Percentiles rank a stretch among this genome's conserved stretches.
Conservation (phyloP, 306 rosid species). For the Glycine latifolia region DNA sequence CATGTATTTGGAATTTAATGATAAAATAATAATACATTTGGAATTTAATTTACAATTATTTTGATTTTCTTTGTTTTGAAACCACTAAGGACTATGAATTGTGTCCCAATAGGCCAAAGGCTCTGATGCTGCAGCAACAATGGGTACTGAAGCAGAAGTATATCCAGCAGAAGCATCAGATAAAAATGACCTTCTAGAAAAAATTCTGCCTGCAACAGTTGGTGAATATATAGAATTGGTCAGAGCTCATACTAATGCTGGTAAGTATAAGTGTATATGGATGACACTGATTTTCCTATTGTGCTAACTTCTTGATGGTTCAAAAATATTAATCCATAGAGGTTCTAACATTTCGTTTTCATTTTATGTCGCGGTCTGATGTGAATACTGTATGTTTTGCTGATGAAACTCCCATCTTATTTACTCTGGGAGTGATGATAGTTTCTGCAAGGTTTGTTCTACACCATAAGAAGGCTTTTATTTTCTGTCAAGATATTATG, state of each 20-base stretch:
- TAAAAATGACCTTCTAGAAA: conserved; percentile 86
- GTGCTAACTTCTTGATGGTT: conserved; percentile 7
- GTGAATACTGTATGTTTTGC: conserved; percentile 97
- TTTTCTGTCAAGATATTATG: conserved; percentile 23
- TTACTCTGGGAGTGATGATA: conserved; percentile 98
- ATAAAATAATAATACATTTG: too few species aligned
- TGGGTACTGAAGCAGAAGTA: conserved; percentile 92
- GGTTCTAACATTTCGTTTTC: conserved; percentile 44
- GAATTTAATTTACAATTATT: too few species aligned
- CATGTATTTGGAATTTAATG: too few species aligned
- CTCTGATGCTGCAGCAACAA: conserved; percentile 92
- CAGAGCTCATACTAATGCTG: conserved; percentile 83
- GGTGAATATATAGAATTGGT: conserved; percentile 81
- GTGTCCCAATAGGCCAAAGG: conserved; percentile 75
- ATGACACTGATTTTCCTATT: conserved; percentile 8
- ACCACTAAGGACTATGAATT: not conserved
- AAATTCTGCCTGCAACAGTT: conserved; percentile 80
- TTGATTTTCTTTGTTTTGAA: too few species aligned
- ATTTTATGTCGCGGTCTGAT: conserved; percentile 69
- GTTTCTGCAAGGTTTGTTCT: conserved; percentile 81
- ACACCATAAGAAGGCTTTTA: conserved; percentile 13
- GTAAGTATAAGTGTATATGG: conserved; percentile 53
- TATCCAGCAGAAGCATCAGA: conserved; percentile 96
- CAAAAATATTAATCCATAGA: conserved; percentile 3
- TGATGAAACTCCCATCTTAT: conserved; percentile 91